Conservation (phyloP, 768 basidiomycete genomes). For the Mycena rosella region DNA sequence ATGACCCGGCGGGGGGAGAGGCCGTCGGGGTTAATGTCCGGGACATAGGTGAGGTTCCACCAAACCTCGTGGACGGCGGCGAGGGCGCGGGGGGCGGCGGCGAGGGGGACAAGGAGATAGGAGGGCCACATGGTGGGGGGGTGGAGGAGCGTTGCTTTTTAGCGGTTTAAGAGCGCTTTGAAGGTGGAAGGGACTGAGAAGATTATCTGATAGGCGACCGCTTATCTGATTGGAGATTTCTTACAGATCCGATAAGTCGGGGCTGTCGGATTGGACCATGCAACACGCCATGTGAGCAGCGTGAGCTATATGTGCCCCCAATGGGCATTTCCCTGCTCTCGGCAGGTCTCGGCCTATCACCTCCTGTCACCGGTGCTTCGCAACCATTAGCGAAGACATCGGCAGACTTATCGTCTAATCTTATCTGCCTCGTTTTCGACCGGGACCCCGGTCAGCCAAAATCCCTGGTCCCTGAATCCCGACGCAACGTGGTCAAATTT, state of each 20-base stretch:
- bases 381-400: background rate
- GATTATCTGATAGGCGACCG: too few relatives aligned
- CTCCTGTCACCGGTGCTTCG: too few relatives aligned
- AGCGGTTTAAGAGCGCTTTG: conserved; percentile 17
- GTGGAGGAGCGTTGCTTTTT: background rate
- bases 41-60: conserved; percentile 94
- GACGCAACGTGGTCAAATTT: too few relatives aligned
- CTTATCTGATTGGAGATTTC: conserved; percentile 14
- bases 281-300: background rate
- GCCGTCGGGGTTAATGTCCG: conserved; percentile 87
- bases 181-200: background rate
- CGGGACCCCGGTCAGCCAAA: too few relatives aligned
- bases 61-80: conserved; percentile 82
- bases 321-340: too few relatives aligned
- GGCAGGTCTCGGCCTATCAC: too few relatives aligned
- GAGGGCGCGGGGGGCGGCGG: conserved; percentile 54
- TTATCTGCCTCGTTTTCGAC: too few relatives aligned
- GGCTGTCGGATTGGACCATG: background rate
- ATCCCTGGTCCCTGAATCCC: too few relatives aligned
- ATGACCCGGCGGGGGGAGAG: conserved; percentile 81
- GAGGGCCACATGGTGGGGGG: conserved; percentile 39
- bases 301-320: background rate
- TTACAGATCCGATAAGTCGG: conserved; percentile 5
- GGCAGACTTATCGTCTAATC: background rate
- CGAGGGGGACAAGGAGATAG: conserved; percentile 47